Conservation (phyloP, 1,284 basidiomycete species). For the Moniliophthora roreri region DNA sequence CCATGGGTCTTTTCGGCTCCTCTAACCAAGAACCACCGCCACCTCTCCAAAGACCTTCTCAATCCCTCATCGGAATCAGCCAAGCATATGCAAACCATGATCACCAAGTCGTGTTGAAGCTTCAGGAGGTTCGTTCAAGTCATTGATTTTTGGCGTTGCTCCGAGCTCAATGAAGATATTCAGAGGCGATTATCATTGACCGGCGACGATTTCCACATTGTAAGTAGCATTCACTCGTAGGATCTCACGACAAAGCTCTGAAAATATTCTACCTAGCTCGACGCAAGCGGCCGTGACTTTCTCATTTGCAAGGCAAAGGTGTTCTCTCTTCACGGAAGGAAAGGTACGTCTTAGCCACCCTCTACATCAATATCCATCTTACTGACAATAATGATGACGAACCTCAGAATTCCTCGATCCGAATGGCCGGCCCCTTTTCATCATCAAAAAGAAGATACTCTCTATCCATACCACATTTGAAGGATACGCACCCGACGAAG, state of each 20-base stretch:
- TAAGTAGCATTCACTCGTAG: not conserved
- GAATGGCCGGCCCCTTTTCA: constrained; percentile 11
- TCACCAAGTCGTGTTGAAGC: constrained; percentile 7
- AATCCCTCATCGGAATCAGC: constrained; percentile 6
- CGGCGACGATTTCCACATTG: constrained; percentile 9
- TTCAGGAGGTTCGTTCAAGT: constrained; percentile 2
- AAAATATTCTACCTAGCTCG: not conserved
- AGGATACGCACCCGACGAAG: constrained; percentile 12
- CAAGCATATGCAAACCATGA: constrained; percentile 8
- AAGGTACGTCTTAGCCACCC: not conserved
- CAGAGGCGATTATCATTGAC: constrained; percentile 1
- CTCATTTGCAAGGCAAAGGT: constrained; percentile 6
- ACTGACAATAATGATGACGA: not conserved
- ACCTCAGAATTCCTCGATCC: constrained; percentile 11
- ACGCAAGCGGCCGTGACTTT: not conserved
- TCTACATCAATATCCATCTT: not conserved
- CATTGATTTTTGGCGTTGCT: not conserved
- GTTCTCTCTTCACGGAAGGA: constrained; percentile 4
- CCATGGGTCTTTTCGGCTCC: constrained; percentile 5
- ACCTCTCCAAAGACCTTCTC: constrained; percentile 9
- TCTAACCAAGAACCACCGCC: constrained; percentile 5
- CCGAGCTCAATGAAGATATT: not conserved
- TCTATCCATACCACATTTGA: constrained; percentile 15
- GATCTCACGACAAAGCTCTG: not conserved
- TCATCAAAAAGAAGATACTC: constrained; percentile 12